Base-by-base conservation (phyloP, 192 early-diverging fungal genomes). In the Haplosporangium gracile region DNA sequence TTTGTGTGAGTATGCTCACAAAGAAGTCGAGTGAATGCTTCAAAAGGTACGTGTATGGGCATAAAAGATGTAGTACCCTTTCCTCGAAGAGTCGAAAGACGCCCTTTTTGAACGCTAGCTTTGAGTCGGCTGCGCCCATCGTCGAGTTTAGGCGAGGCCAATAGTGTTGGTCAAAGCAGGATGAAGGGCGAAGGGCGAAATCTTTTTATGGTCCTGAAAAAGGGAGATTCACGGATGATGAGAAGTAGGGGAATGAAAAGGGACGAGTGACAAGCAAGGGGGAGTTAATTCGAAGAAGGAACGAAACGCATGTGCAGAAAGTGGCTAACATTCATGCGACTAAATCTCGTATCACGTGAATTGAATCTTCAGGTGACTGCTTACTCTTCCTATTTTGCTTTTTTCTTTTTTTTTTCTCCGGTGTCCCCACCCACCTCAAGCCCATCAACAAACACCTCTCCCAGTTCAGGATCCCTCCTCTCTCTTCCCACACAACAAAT, bases 91-190 rank as follows among this genome's bases (percentile, higher is more conserved):
- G 89, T 68, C 93, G 91, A 78, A 97, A 97, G 40, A 97, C 97
- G 74, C 93, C 92, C 89, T 97, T 96, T 70, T 96, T 92, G 84
- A 98, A 98, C 34, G 94, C 94, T 60, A 97, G 87, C 87, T 98
- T 98, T 81, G 93, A 94, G 84, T 98, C 96, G 24, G 96, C 93
- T 40, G 94, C 95, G 24, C 97, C 97, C 96, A 97, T 98, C 4
- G 63, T 73, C 38, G 65, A 78, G 60, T 49, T 47, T 79, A 16
- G 18, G 76, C 34, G 40, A 32, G 45, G 38, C 36, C 24, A 53
- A 39, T 34, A 4, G 69, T 71, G 32, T 32, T 8, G 45, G 70
- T 71, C 39, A 40, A 24, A 53, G 43, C 60, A 68, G 60, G 47
- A 26, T n/a, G 65, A 36, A 29, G 29, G 40, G 24, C 26, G 65